Base-by-base conservation (phyloP, 352 stramenopile genomes). In the Stramenopiles sp. region DNA sequence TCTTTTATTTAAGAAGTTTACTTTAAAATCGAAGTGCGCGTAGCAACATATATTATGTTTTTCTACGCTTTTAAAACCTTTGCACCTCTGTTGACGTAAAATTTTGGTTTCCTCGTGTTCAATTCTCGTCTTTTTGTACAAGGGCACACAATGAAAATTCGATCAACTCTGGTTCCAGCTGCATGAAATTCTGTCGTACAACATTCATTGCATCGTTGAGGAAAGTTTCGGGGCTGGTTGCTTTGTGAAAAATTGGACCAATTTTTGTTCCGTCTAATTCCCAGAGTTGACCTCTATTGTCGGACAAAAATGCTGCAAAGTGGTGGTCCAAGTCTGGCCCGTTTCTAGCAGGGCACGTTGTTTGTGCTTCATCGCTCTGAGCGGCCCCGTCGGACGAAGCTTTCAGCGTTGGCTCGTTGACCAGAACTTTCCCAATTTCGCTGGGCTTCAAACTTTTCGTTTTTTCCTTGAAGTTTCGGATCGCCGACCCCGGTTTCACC, bases 261-360 rank as follows among this genome's bases (percentile, higher is more conserved):
- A 77, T 33, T 30, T 48, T 80, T 34, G 75, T 75, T 69, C 77
- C 77, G 43, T 80, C 77, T 25, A 80, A 68, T 68, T 80, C 77
- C n/a, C 71, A 68, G 18, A 78, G 36, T 18, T 32, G 32, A 34
- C 49, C 37, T 18, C 77, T 75, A 6, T 73, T 34, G 37, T 76
- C 4, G 37, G n/a, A 79, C 75, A 49, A 80, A 79, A n/a, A 4
- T 36, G 49, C 79, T n/a, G n/a, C 73, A 48, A 79, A 80, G 74
- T 80, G 77, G 30, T 68, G 74, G 12, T 79, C 74, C 1, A 71
- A n/a, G n/a, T n/a, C n/a, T n/a, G n/a, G n/a, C n/a, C n/a, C 49
- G 34, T 3, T 2, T 73, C 79, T 76, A 34, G 79, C 68, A 34
- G 49, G 68, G 2, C 68, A 73, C 3, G 77, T 71, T n/a, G 74